These are phyloP conservation scores for Phanerodontia chrysosporium DNA, from an alignment of 768 basidiomycete genomes.

Conservation along the genomic window DNA sequence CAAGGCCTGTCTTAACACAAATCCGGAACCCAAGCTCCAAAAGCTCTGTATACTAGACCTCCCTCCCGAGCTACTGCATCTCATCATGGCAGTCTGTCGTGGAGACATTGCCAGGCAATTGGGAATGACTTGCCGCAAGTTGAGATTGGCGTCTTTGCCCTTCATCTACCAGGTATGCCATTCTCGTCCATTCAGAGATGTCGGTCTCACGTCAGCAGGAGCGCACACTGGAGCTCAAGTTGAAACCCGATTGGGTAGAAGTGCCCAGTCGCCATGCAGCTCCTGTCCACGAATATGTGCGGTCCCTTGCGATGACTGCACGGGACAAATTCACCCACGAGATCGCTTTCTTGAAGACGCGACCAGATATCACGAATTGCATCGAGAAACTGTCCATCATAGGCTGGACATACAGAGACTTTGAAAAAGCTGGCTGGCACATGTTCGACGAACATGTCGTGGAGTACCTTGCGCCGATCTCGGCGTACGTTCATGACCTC, in stretches of 20 bases:
- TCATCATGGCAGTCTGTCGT: background rate
- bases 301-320: background rate
- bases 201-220: background rate
- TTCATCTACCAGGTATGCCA: background rate
- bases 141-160: background rate
- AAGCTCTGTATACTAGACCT: background rate
- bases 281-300: background rate
- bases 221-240: background rate
- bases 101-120: background rate
- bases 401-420: background rate
- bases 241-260: background rate
- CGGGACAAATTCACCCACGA: background rate
- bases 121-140: background rate
- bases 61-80: background rate
- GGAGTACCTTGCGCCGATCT: background rate
- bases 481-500: background rate
- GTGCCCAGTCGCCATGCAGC: background rate
- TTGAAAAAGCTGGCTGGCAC: background rate
- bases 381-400: background rate
- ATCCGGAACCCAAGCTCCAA: background rate
- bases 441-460: background rate
- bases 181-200: background rate
- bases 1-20: background rate
- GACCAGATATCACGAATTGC: background rate
- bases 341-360: background rate